Conservation (phyloP, 2,329 filamentous ascomycete genomes). For the Tolypocladium capitatum region DNA sequence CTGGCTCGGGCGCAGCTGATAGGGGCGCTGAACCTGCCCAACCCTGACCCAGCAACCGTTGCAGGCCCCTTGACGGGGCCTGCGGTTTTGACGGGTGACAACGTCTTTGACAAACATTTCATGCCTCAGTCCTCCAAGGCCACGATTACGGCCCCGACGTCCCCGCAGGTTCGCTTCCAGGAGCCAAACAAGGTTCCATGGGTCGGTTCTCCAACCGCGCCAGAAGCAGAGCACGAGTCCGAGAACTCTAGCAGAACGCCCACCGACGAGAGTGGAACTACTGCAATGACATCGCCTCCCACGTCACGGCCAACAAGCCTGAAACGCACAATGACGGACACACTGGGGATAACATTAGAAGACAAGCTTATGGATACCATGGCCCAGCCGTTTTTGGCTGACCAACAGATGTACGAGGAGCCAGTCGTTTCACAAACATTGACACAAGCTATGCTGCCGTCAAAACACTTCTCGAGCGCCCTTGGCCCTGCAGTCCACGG, state of each 20-base stretch:
- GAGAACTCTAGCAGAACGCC: conserved; percentile 39
- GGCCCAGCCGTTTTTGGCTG: conserved; percentile 61
- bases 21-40: conserved; percentile 49
- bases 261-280: conserved; percentile 42
- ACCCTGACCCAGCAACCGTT: conserved; percentile 26
- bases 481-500: conserved; percentile 57
- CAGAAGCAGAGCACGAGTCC: conserved; percentile 20
- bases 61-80: conserved; percentile 65
- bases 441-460: conserved; percentile 24
- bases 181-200: conserved; percentile 4
- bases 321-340: conserved; percentile 82
- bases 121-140: conserved; percentile 38
- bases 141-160: conserved; percentile 9
- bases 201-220: conserved; percentile 5
- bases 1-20: conserved; percentile 71
- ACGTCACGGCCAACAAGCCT: conserved; percentile 50
- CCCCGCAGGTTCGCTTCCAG: conserved; percentile 5
- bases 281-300: conserved; percentile 39
- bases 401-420: conserved; percentile 21
- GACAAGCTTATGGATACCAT: conserved; percentile 75
- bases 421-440: conserved; percentile 28
- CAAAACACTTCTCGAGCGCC: conserved; percentile 30
- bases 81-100: conserved; percentile 56
- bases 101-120: conserved; percentile 79
- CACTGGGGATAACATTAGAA: conserved; percentile 59